phyloP scores from a whole-genome alignment of 140 eudicot genomes.

The Erigeron philadelphicus region DNA sequence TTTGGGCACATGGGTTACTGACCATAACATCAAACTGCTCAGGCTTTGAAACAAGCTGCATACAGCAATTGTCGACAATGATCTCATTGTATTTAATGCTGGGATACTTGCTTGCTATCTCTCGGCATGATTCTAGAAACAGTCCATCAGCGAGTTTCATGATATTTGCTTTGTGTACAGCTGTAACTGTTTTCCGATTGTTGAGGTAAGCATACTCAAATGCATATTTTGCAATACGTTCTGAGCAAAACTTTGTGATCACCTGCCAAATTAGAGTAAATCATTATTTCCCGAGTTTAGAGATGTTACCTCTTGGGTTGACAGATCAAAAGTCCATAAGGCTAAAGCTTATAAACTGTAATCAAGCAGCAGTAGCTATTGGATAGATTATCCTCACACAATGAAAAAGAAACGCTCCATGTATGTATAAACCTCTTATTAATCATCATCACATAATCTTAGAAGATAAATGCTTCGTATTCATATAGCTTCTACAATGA shows the following conservation, averaged over 20 bases:
- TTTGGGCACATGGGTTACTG: constrained; percentile 1
- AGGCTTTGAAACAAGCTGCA: constrained; percentile 88
- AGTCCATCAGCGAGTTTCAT: constrained; percentile 96
- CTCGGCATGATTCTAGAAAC: constrained; percentile 79
- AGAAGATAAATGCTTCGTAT: background rate
- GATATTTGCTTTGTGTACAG: constrained; percentile 88
- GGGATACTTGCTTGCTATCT: constrained; percentile 75
- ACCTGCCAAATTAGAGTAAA: constrained; percentile 44
- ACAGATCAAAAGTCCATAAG: constrained; percentile 8
- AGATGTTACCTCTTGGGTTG: background rate
- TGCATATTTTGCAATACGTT: constrained; percentile 81
- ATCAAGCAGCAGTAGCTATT: background rate
- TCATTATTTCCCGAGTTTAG: background rate
- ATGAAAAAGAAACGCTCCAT: background rate
- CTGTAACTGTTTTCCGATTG: constrained; percentile 77
- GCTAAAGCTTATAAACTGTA: background rate
- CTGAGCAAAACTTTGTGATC: constrained; percentile 81
- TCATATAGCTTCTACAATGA: background rate
- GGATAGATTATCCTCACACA: background rate
- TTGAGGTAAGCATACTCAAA: constrained; percentile 90
- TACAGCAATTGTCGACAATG: constrained; percentile 86
- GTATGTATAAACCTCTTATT: background rate
- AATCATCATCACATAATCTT: background rate
- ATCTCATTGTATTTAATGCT: constrained; percentile 70
- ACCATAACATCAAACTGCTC: constrained; percentile 93